Conservation (phyloP, 2,329 filamentous ascomycete species). For the Cadophora malorum region DNA sequence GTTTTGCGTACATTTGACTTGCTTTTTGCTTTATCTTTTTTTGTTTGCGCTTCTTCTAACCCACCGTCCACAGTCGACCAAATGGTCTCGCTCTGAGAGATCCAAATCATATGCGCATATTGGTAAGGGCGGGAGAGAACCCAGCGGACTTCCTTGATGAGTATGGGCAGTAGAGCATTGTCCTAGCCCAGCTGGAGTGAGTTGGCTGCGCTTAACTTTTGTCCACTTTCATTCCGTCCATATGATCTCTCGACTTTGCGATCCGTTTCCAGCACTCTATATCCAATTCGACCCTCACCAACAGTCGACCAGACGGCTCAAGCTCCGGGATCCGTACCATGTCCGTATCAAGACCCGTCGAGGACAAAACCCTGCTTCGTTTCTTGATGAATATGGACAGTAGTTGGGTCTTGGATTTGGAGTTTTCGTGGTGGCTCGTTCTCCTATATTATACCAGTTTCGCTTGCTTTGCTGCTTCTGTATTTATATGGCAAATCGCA, state of each 20-base stretch:
- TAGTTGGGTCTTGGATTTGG: neutral
- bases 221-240: neutral
- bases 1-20: neutral
- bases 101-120: constrained; percentile 20
- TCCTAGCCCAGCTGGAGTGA: neutral
- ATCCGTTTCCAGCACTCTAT: too few relatives aligned
- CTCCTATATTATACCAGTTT: too few relatives aligned
- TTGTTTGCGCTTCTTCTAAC: neutral
- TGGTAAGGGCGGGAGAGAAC: constrained; percentile 16
- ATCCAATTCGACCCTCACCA: neutral
- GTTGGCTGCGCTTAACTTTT: neutral
- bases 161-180: neutral
- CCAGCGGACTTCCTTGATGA: constrained; percentile 14
- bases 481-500: neutral
- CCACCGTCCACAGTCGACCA: constrained; percentile 11
- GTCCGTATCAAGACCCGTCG: neutral
- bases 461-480: too few relatives aligned
- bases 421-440: neutral
- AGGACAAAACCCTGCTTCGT: neutral
- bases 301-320: constrained; percentile 5
- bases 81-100: constrained; percentile 20
- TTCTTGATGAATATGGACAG: constrained; percentile 20
- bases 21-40: neutral
- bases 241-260: neutral
- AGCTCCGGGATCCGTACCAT: neutral